These are phyloP conservation scores for Backusella circina DNA, from an alignment of 192 early-diverging fungal genomes.

Conservation along the genomic window DNA sequence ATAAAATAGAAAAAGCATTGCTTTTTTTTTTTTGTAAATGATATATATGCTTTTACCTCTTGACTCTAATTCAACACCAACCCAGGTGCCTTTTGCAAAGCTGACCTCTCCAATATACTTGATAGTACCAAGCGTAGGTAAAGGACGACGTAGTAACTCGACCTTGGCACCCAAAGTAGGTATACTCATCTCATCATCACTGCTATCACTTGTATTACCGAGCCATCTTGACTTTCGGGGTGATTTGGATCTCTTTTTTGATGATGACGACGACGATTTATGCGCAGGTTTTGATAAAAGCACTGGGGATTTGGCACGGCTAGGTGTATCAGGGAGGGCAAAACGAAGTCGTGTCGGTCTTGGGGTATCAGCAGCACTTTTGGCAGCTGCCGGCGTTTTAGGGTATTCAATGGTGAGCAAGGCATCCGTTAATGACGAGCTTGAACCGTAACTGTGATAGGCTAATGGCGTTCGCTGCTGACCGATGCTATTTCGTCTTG, in stretches of 20 bases:
- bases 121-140: slow-evolving; percentile 28
- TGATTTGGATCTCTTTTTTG: slow-evolving; percentile 4
- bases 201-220: slow-evolving; percentile 22
- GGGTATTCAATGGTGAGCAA: slow-evolving; percentile 17
- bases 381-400: background rate
- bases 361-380: background rate
- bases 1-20: background rate
- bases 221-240: slow-evolving; percentile 21
- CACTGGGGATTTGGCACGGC: slow-evolving; percentile 10
- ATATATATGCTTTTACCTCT: slow-evolving; percentile 21
- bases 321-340: slow-evolving; percentile 25
- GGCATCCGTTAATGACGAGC: slow-evolving; percentile 19
- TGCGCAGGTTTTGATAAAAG: background rate
- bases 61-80: slow-evolving; percentile 32
- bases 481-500: background rate
- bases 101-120: slow-evolving; percentile 26
- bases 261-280: background rate
- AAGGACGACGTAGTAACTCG: slow-evolving; percentile 27
- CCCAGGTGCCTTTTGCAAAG: slow-evolving; percentile 27
- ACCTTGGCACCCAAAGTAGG: slow-evolving; percentile 18
- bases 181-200: slow-evolving; percentile 20
- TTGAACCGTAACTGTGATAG: slow-evolving; percentile 8
- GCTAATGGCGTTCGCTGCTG: background rate
- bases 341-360: slow-evolving; percentile 27
- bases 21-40: background rate